Evolutionary conservation across 1,284 basidiomycete species (phyloP).

Genomic region (Sporisorium sorghi): DNA sequence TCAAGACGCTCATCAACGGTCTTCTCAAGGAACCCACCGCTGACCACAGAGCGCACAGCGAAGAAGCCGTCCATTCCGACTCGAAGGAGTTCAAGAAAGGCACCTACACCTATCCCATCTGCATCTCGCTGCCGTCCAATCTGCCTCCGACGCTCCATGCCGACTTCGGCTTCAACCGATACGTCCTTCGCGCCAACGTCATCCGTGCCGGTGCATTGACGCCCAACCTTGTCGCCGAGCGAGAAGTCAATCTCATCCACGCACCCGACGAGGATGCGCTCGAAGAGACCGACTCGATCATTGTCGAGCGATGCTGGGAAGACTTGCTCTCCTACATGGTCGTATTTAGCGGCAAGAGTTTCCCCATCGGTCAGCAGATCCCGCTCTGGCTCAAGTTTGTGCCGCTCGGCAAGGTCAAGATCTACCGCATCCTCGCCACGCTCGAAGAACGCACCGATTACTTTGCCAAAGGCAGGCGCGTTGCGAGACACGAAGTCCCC

Average conservation of each 20-base stretch:
- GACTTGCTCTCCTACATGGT: conserved; percentile 85
- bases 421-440: conserved; percentile 81
- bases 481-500: conserved; percentile 82
- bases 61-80: conserved; percentile 69
- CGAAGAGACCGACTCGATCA: conserved; percentile 83
- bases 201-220: conserved; percentile 86
- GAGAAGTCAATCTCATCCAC: conserved; percentile 82
- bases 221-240: conserved; percentile 77
- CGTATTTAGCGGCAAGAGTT: conserved; percentile 78
- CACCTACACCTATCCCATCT: conserved; percentile 92
- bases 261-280: conserved; percentile 73
- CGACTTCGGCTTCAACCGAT: conserved; percentile 82
- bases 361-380: conserved; percentile 79
- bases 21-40: conserved; percentile 43
- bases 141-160: conserved; percentile 84
- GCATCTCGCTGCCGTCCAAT: conserved; percentile 83
- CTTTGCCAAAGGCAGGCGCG: conserved; percentile 71
- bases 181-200: conserved; percentile 84
- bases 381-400: conserved; percentile 85
- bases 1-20: conserved; percentile 50
- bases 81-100: conserved; percentile 94
- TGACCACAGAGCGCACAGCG: conserved; percentile 16
- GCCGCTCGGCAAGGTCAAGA: conserved; percentile 83
- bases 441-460: conserved; percentile 79
- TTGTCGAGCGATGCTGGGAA: conserved; percentile 93